Base-by-base conservation (phyloP, 306 rosid genomes). In the Glycine soja region DNA sequence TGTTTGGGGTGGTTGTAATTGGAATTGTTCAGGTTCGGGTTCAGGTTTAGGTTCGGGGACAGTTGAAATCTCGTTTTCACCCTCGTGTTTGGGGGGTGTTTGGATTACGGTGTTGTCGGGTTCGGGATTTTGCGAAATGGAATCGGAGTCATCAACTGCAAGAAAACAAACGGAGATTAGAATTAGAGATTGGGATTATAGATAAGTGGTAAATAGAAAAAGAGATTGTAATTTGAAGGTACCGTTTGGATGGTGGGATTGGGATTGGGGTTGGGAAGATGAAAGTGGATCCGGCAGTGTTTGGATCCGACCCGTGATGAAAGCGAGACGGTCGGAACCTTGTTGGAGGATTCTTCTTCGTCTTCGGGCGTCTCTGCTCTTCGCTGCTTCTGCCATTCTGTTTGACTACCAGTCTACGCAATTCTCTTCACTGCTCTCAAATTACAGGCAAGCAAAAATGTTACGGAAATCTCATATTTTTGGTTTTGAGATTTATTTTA, bases 271-370 rank as follows among this genome's bases (percentile, higher is more conserved):
- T 62, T 62, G 58, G 73, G 81, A 47, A 19, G 78, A 70, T 0
- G 83, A 19, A 72, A 4, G 58, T 8, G 83, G 67, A 3, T 56
- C 4, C 3, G 78, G 85, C n/a, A 70, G 57, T 0, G 62, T 0
- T 54, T 88, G 79, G 88, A 90, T 76, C 74, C 76, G 94, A 84
- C 99, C 94, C 43, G 90, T 82, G 45, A 95, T 92, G 70, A 91
- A 87, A 46, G 95, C 94, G 11, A 95, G 84, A 7, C 95, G 95
- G 74, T 92, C 95, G 85, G 97, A 80, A 30, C 97, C 92, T 82
- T 92, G 86, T 32, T 90, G 86, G 75, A 92, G 30, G 76, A 94
- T 94, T 84, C 83, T 88, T 87, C 88, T 80, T 54, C 94, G 71
- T 42, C 97, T 65, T 54, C 79, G 87, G 32, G 88, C 76, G 85